Evolutionary conservation across 2,329 filamentous ascomycete species (phyloP), one percentile per base, ranked within the genome.

Genomic region (Pseudovirgaria hyperparasitica): DNA sequence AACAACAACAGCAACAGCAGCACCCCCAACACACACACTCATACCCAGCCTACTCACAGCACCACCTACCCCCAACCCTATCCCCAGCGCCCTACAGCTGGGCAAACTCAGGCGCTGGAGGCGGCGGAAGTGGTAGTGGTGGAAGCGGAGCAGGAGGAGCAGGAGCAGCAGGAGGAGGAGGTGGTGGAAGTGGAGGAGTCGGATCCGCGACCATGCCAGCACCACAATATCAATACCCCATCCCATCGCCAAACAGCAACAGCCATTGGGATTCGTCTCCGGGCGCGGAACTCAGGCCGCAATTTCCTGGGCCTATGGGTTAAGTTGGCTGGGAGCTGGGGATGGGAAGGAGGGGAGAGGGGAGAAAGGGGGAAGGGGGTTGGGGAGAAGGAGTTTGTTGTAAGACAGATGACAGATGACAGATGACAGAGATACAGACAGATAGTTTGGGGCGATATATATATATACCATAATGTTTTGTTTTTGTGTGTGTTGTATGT

Each of bases 261-360:
- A 20, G 9, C 19, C 9, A 20, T 23, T 11, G 11, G 7, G 22
- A 11, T n/a, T 23, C n/a, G n/a, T 23, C 22, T 6, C 16, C 22
- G 15, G 11, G 7, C 22, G 7, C n/a, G 22, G 11, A 23, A 12
- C n/a, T 13, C 22, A 11, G 8, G 7, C 11, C 22, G n/a, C n/a
- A 23, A 13, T 11, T n/a, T 12, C 16, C n/a, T n/a, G 7, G 11
- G 22, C 11, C 8, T 11, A 11, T 12, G 22, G 11, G 6, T n/a
- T 6, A 13, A 6, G 22, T 23, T 23, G 8, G 9, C 16, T 18
- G 9, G 24, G 16, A 10, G 10, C 14, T 15, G 20, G 11, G 5
- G 26, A n/a, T 28, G 20, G 20, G 14, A 5, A 28, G 20, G 26
- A 28, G 20, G 26, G 26, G 26, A 16, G 23, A 22, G 26, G 26